A percentile compares a stretch with the other conserved stretches of the same genome.
Conservation (phyloP, 345 rosid species). For the Alliaria petiolata region DNA sequence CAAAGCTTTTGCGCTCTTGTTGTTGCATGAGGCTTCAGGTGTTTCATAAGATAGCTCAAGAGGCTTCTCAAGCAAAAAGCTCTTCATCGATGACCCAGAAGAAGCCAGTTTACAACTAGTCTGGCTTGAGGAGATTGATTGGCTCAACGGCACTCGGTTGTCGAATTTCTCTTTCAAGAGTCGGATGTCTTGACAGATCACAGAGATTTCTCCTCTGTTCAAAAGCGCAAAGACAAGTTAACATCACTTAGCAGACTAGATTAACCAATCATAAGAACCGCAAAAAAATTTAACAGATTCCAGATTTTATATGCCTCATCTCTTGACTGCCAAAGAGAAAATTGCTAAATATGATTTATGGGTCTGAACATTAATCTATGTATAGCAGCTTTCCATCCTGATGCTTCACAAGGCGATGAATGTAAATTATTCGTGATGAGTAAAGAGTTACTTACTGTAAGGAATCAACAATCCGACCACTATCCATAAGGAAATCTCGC, state of each 20-base stretch:
- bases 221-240: not conserved
- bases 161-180: conserved; percentile 75
- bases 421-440: not conserved
- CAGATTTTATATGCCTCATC: not conserved
- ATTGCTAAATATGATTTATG: not conserved
- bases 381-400: not conserved
- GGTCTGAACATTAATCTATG: not conserved
- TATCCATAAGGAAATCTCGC: conserved; percentile 74
- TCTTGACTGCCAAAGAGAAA: not conserved
- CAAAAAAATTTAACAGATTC: too few relatives aligned
- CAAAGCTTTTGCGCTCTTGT: conserved; percentile 32
- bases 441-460: conserved; percentile 70
- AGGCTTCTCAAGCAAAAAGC: conserved; percentile 33
- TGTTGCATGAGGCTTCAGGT: conserved; percentile 16
- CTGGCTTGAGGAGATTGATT: conserved; percentile 70
- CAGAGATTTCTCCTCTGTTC: conserved; percentile 86
- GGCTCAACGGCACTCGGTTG: conserved; percentile 56
- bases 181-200: conserved; percentile 78
- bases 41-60: conserved; percentile 14
- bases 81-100: conserved; percentile 49
- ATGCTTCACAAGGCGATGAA: not conserved
- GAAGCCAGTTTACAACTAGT: conserved; percentile 77
- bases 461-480: conserved; percentile 64
- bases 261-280: too few relatives aligned
- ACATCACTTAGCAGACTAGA: not conserved